These are phyloP conservation scores for Neonectria faginata DNA, from an alignment of 2,329 filamentous ascomycete species.

Conservation along the genomic window DNA sequence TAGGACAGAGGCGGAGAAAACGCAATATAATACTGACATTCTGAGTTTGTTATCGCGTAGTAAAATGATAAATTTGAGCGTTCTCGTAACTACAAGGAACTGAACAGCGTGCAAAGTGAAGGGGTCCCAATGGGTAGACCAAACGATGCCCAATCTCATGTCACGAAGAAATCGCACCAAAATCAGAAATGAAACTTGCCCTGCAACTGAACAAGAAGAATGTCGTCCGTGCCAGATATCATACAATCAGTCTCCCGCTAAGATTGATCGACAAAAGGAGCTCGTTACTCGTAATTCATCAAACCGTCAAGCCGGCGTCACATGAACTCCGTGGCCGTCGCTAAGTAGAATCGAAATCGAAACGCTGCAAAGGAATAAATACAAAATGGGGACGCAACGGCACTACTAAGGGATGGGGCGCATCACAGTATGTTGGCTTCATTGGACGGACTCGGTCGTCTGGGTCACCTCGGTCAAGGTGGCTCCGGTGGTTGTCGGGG, in stretches of 20 bases:
- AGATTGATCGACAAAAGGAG: slow-evolving; percentile 36
- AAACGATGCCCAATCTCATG: slow-evolving; percentile 29
- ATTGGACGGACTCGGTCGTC: slow-evolving; percentile 29
- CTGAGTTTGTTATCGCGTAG: slow-evolving; percentile 41
- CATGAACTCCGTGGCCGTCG: slow-evolving; percentile 35
- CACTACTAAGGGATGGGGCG: slow-evolving; percentile 5
- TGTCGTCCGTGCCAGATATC: slow-evolving; percentile 34
- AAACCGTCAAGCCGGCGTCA: slow-evolving; percentile 31
- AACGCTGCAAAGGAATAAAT: slow-evolving; percentile 31
- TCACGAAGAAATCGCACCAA: slow-evolving; percentile 35
- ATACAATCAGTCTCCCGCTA: slow-evolving; percentile 42
- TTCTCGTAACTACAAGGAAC: slow-evolving; percentile 39
- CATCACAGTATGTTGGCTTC: slow-evolving; percentile 18
- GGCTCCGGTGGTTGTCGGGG: slow-evolving; percentile 36
- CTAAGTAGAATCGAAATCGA: slow-evolving; percentile 33
- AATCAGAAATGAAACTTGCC: slow-evolving; percentile 23
- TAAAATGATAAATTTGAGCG: slow-evolving; percentile 43
- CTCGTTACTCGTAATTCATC: slow-evolving; percentile 44
- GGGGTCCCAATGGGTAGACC: slow-evolving; percentile 14
- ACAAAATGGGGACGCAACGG: slow-evolving; percentile 18
- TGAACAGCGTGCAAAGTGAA: slow-evolving; percentile 15
- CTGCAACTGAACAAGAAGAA: slow-evolving; percentile 30
- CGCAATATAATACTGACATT: slow-evolving; percentile 36
- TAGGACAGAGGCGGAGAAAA: slow-evolving; percentile 33
- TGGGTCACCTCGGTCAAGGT: slow-evolving; percentile 24